phyloP scores from a whole-genome alignment of 2,329 filamentous ascomycete genomes.

The Talaromyces marneffei region DNA sequence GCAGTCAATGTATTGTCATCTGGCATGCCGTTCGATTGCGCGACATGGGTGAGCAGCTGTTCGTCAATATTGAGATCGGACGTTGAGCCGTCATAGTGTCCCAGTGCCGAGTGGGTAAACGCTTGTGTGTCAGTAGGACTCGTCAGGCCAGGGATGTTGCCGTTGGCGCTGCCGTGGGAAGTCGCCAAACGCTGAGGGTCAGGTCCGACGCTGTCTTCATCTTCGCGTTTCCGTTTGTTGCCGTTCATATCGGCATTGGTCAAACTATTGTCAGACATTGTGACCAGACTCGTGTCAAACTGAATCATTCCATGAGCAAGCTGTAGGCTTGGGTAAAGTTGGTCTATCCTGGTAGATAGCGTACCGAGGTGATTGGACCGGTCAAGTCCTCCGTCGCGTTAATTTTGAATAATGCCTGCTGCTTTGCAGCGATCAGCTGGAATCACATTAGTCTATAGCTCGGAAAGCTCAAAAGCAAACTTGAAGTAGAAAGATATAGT shows the following conservation, averaged over 20 bases:
- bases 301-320: conserved; percentile 1
- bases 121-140: conserved; percentile 26
- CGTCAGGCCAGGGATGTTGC: conserved; percentile 29
- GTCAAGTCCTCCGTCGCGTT: background rate
- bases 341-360: background rate
- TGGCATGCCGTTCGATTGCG: conserved; percentile 50
- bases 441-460: background rate
- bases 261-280: conserved; percentile 37
- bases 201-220: conserved; percentile 32
- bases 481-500: background rate
- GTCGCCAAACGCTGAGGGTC: conserved; percentile 36
- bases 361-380: conserved; percentile 5
- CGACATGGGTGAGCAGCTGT: conserved; percentile 45
- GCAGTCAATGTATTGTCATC: conserved; percentile 44
- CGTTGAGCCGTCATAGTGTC: conserved; percentile 32
- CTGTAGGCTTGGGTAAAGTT: background rate
- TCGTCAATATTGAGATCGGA: conserved; percentile 39
- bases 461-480: background rate
- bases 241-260: conserved; percentile 29
- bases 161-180: conserved; percentile 34
- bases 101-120: conserved; percentile 30
- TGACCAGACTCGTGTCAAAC: conserved; percentile 5
- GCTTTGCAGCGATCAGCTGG: background rate
- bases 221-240: conserved; percentile 40
- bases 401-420: background rate